Conservation (phyloP, 345 rosid species). For the Garcia nutans region DNA sequence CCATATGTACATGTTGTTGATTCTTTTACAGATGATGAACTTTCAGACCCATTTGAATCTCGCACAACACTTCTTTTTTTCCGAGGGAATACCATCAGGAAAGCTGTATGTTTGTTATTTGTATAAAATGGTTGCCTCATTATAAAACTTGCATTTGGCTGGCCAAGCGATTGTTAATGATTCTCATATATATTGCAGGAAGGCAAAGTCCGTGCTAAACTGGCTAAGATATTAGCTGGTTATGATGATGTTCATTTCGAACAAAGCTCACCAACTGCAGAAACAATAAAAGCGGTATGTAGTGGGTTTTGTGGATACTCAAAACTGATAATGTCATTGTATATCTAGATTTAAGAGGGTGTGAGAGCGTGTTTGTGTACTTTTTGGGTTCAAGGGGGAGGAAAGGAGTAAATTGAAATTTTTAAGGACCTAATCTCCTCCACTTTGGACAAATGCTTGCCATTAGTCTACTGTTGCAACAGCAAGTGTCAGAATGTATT, state of each 20-base stretch:
- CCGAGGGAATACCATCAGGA: slow-evolving; percentile 86
- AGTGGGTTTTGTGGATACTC: neutral
- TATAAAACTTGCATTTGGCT: slow-evolving; percentile 4
- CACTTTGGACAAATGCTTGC: neutral
- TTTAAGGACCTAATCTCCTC: neutral
- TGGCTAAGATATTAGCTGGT: slow-evolving; percentile 64
- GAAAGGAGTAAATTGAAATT: neutral
- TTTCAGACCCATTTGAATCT: slow-evolving; percentile 60
- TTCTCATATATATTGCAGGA: slow-evolving; percentile 43
- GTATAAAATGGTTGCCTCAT: neutral
- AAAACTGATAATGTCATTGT: neutral
- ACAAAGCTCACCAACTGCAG: slow-evolving; percentile 58
- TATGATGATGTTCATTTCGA: slow-evolving; percentile 71
- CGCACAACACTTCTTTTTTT: slow-evolving; percentile 82
- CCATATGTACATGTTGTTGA: slow-evolving; percentile 95
- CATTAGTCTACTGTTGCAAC: neutral
- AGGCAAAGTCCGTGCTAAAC: slow-evolving; percentile 75
- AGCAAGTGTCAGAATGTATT: neutral
- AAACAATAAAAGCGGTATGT: slow-evolving; percentile 71
- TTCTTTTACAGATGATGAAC: slow-evolving; percentile 52
- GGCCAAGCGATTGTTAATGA: slow-evolving; percentile 11
- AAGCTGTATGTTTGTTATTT: slow-evolving; percentile 53
- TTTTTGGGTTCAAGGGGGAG: neutral
- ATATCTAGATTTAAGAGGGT: neutral
- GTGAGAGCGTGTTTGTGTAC: too few species aligned